Percentiles rank a stretch among this genome's conserved stretches.
These are phyloP conservation scores for Cladophialophora yegresii DNA, from an alignment of 2,329 filamentous ascomycete species.

Conservation along the genomic window DNA sequence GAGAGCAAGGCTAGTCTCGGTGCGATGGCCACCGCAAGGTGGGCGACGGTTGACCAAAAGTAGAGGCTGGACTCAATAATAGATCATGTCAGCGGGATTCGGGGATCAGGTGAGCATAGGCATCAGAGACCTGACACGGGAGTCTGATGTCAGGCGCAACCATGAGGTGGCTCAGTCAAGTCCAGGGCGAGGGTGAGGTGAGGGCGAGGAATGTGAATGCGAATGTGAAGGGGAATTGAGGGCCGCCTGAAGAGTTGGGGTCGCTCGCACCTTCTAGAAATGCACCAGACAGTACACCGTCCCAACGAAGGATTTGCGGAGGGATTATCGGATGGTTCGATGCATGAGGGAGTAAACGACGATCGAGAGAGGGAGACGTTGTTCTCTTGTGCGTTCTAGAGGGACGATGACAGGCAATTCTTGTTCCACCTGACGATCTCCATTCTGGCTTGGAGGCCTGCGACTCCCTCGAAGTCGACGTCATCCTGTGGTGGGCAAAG, in stretches of 20 bases:
- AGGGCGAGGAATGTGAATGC: background rate
- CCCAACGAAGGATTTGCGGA: background rate
- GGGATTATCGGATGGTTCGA: background rate
- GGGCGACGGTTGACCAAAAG: background rate
- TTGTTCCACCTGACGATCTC: conserved; percentile 1
- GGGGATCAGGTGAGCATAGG: background rate
- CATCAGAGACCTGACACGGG: background rate
- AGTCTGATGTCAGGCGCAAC: conserved; percentile 9
- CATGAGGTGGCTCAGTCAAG: background rate
- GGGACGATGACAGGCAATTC: background rate
- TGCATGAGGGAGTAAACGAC: background rate
- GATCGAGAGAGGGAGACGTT: background rate
- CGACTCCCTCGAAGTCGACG: background rate
- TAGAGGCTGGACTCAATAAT: background rate
- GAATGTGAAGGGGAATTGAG: background rate
- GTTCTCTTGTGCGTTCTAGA: background rate
- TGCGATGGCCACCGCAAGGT: background rate
- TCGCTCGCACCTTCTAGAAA: conserved; percentile 13
- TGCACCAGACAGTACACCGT: background rate
- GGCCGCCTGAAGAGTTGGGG: conserved; percentile 5
- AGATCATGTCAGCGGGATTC: conserved; percentile 1
- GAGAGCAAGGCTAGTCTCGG: background rate
- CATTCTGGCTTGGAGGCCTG: background rate
- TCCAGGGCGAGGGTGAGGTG: background rate
- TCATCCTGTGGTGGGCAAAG: background rate